Evolutionary conservation across 1,284 basidiomycete species (phyloP).

Genomic region (Ganoderma boninense): DNA sequence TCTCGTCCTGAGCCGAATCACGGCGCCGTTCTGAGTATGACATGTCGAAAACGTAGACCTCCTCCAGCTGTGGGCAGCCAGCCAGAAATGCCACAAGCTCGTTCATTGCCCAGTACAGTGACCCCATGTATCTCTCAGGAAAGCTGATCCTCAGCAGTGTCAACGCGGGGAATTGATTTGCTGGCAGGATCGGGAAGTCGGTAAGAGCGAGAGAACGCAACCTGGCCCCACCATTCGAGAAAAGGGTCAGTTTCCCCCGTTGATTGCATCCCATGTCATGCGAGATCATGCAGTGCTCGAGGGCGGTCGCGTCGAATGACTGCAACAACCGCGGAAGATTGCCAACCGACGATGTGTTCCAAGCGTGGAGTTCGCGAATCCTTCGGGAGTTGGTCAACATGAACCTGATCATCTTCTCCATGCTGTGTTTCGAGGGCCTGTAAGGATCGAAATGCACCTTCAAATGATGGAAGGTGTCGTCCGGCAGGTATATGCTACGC

Average conservation of each 20-base stretch:
- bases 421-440: neutral
- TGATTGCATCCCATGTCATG: neutral
- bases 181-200: neutral
- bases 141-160: neutral
- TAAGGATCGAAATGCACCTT: neutral
- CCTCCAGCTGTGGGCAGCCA: slow-evolving; percentile 9
- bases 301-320: neutral
- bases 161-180: slow-evolving; percentile 6
- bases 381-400: neutral
- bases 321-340: neutral
- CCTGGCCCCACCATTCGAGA: neutral
- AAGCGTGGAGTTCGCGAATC: neutral
- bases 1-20: too few relatives aligned
- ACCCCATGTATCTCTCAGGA: neutral
- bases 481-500: neutral
- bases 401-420: neutral
- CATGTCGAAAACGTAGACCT: slow-evolving; percentile 2
- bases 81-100: slow-evolving; percentile 8
- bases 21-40: neutral
- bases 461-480: neutral
- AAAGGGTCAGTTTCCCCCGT: neutral
- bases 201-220: slow-evolving; percentile 10
- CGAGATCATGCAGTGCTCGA: neutral
- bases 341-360: too few relatives aligned
- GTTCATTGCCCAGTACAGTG: neutral